Evolutionary conservation across 768 basidiomycete genomes (phyloP), one percentile per base, ranked within the genome.

Genomic region (Mycena vulgaris): DNA sequence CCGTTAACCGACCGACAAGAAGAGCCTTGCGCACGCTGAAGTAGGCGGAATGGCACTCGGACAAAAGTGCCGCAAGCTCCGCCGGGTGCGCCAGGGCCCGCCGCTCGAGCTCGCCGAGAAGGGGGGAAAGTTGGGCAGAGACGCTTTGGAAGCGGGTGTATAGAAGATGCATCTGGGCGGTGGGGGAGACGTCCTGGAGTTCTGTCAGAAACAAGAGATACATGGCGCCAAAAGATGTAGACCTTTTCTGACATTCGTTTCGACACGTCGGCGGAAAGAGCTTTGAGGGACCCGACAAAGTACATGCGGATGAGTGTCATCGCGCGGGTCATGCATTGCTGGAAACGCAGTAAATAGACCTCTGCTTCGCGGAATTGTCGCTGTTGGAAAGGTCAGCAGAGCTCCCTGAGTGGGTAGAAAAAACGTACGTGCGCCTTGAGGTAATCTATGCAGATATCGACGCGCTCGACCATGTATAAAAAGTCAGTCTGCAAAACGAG

Each of bases 251-350:
- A 86, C 51, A 97, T 78, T 13, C 93, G 88, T 74, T 88, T 93
- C 1, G 88, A 87, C 25, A 97, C 88, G 74, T 99, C 97, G 5
- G 88, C 82, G 1, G 93, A 90, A 14, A 98, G 86, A 0, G 93
- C 90, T 45, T 93, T 87, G 8, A 99, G 84, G 10, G 94, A 93
- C 6, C 92, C 93, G 8, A 97, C 91, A 76, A 98, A 98, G 81
- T 93, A 96, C 91, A 99, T 97, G 81, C 95, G 97, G 83, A 99
- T 95, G 49, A 99, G 87, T 0, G 97, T 99, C 97, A 99, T 98
- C 13, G 95, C 94, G 30, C 98, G 90, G 0, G 96, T 98, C 89
- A 99, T 93, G 79, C 98, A 99, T 80, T 99, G 98, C 76, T 98
- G 97, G 81, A 97, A 99, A 27, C 98, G 91, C 33, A 99, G 87